Evolutionary conservation across 805 yeast species (phyloP), one percentile per base, ranked within the genome.

Genomic region (Isabelozyma rhagii): DNA sequence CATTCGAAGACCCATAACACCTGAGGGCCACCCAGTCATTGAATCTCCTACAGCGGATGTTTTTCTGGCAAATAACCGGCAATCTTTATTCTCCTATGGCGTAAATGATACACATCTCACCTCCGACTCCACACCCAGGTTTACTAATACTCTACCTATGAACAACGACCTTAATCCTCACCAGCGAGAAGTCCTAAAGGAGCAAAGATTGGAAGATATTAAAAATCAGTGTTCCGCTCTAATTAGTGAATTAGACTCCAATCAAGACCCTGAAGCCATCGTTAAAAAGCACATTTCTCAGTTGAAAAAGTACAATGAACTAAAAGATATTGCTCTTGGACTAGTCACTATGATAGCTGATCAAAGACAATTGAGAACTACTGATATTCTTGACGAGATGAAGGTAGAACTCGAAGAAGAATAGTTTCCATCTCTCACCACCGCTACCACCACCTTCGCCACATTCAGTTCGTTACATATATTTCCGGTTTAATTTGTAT

Each of bases 281-380:
- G 77, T 79, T n/a, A 69, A 72, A 41, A 58, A 61, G 27, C 89
- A 86, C 54, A 81, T 85, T 21, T 59, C 62, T 27, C 71, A 73
- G 46, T 63, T 85, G 39, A 81, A 82, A 52, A 66, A 70, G 47
- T 86, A 85, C 63, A 83, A 85, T 57, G 89, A 84, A 51, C 64
- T 86, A 21, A 78, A 80, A 56, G 91, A 85, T 58, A 72, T 76
- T 1, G 87, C 89, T 0, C 58, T 83, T 47, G 75, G 78, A 6
- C 60, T 86, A 52, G 77, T 83, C 9, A 77, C 79, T 40, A 62
- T 83, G 70, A 82, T 85, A 31, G 86, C 89, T 0, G 82, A 80
- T 46, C 85, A 82, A 51, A 71, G 81, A 51, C 67, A 74, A 25
- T 66, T 78, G 27, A 69, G 76, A 43, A 59, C 80, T 5, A 63